Conservation (phyloP, 306 rosid genomes). For the Astragalus membranaceus region DNA sequence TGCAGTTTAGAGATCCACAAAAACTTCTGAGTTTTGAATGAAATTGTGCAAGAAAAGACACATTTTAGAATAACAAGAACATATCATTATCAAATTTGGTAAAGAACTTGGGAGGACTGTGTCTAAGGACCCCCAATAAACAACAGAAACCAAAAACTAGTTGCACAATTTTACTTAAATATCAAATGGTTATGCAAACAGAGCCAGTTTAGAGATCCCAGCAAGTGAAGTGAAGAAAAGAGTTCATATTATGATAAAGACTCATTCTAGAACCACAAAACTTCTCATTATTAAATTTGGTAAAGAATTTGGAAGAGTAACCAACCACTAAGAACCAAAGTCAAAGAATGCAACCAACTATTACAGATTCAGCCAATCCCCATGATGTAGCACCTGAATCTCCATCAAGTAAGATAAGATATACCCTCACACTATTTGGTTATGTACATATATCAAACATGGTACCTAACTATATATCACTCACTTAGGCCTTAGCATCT, state of each 20-base stretch:
- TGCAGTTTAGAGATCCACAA: neutral
- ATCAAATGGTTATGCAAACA: no score
- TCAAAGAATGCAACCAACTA: neutral
- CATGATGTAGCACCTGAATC: slow-evolving; percentile 18
- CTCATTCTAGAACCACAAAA: neutral
- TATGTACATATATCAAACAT: slow-evolving; percentile 21
- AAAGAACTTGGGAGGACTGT: neutral
- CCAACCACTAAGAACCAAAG: neutral
- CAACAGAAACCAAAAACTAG: no score
- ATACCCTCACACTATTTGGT: neutral
- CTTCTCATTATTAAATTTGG: neutral
- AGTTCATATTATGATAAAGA: no score
- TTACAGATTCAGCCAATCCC: neutral
- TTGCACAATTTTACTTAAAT: neutral
- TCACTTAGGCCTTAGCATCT: neutral
- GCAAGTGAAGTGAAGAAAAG: no score
- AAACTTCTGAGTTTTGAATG: no score
- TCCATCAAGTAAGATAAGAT: neutral
- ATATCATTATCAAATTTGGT: neutral
- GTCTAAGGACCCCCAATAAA: neutral
- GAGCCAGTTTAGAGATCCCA: no score
- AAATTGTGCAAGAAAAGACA: neutral
- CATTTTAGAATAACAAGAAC: neutral
- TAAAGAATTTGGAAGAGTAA: neutral
- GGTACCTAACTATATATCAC: slow-evolving; percentile 16